These are phyloP conservation scores for Hymenoscyphus albidus DNA, from an alignment of 2,329 filamentous ascomycete genomes.

Conservation along the genomic window DNA sequence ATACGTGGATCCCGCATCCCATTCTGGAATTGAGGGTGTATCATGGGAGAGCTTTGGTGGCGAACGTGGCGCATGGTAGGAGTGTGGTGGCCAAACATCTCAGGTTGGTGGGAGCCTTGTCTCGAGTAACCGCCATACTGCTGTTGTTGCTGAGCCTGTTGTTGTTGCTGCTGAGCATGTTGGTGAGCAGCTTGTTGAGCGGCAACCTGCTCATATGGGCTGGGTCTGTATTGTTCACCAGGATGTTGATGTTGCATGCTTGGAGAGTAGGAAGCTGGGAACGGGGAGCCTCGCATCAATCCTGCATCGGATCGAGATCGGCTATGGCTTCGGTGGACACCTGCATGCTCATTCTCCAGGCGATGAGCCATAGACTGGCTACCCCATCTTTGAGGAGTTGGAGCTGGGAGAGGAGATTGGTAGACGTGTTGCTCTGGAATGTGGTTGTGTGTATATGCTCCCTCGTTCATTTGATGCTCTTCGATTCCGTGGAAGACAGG, in stretches of 20 bases:
- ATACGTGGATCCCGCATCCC: neutral
- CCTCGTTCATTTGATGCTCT: slow-evolving; percentile 23
- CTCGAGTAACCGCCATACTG: neutral
- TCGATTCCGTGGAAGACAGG: slow-evolving; percentile 25
- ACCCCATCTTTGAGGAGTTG: slow-evolving; percentile 25
- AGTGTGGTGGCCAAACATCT: slow-evolving; percentile 1
- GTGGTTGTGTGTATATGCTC: slow-evolving; percentile 5
- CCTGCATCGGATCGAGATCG: slow-evolving; percentile 33
- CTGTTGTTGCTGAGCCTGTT: slow-evolving; percentile 2
- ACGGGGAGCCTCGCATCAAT: slow-evolving; percentile 10
- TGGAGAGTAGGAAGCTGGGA: slow-evolving; percentile 14
- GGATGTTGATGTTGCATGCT: slow-evolving; percentile 22
- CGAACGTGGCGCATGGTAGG: neutral
- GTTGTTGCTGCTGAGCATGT: neutral
- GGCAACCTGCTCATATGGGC: neutral
- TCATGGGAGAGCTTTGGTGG: slow-evolving; percentile 2
- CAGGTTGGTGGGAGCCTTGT: slow-evolving; percentile 38
- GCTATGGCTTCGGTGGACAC: slow-evolving; percentile 24
- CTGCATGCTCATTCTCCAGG: slow-evolving; percentile 22
- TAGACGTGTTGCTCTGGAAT: slow-evolving; percentile 15
- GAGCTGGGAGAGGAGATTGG: slow-evolving; percentile 26
- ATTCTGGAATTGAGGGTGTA: neutral
- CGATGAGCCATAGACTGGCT: slow-evolving; percentile 26
- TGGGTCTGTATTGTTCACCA: neutral
- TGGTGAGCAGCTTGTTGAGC: neutral